Base-by-base conservation (phyloP, 2,329 filamentous ascomycete genomes). In the Diaporthe sp. region DNA sequence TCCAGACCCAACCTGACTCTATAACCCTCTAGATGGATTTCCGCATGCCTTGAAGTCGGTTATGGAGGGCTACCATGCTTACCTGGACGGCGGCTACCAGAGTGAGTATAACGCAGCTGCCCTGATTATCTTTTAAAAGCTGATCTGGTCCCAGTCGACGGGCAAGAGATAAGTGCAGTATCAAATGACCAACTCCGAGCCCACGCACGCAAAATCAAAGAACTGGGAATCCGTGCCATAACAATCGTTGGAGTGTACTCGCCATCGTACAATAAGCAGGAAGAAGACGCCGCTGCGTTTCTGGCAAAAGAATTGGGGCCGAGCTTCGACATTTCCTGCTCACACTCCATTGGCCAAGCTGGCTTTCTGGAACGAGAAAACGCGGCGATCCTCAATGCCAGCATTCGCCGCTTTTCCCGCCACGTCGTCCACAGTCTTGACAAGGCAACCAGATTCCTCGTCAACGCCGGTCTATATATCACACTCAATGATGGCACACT, bases 351-450 rank as follows among this genome's bases (percentile, higher is more conserved):
- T 19, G 64, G 64, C 9, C 64, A 54, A 30, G 64, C 64, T 8
- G 64, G 64, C 50, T 58, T 54, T 30, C 33, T 60, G 15, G 55
- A 61, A n/a, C 54, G 42, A 38, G 67, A 64, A 45, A 70, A 71
- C 30, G 64, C 64, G 12, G 64, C 64, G 1, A n/a, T 68, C 15
- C 64, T 68, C 15, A 68, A 68, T 3, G 47, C 64, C 47, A 68
- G 64, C 64, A 54, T 54, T 4, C 64, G 64, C 47, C 64, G 64
- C 12, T 54, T 68, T 33, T 54, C 64, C 33, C 64, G 47, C 15
- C 45, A 40, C 13, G 64, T 68, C 15, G 64, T 68, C 5, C 33
- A 13, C 33, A 68, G 47, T 1, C 45, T 68, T 17, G 47, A 68
- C 33, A 68, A 15, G 33, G 47, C 64, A 15, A 68, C 64, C 4